Base-by-base conservation (phyloP, 441 rosid genomes). In the Croton setiger region DNA sequence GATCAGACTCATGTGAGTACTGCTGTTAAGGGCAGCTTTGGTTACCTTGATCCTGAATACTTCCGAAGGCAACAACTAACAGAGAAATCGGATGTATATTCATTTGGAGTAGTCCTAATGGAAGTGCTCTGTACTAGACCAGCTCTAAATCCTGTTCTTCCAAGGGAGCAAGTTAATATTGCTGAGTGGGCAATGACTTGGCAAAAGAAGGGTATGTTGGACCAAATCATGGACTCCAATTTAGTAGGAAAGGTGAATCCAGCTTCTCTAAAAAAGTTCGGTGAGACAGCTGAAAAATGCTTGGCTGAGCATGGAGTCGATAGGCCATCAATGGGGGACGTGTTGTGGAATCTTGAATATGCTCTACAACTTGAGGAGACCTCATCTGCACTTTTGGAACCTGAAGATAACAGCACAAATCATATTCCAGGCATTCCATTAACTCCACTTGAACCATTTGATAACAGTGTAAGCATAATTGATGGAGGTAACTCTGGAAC, bases 181-280 rank as follows among this genome's bases (percentile, higher is more conserved):
- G 99, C 98, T 18, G 99, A 95, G 75, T 95, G 99, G 99, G 98
- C 96, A 14, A 92, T 92, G 98, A 80, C 77, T 5, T 95, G 98
- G 98, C 96, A 92, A 73, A 91, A 91, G 79, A 93, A 95, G 71
- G 96, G 98, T 37, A 79, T 89, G 87, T 77, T 95, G 51, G 98
- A 95, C 76, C 96, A 93, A 71, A 89, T 95, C 79, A 88, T 92
- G 89, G 99, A 95, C 74, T 60, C 85, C 58, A 86, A 89, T 79
- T 86, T 95, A 55, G 86, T 69, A 3, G 96, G 98, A 54, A 92
- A 91, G 72, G 95, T 89, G 71, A 89, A 85, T 70, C 85, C 85
- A 0, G 96, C 94, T 2, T 88, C 97, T 11, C 87, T 95, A 5
- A 92, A 89, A 81, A 95, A 95, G 79, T 89, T 82, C 0, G 98